Percentiles rank a stretch among this genome's conserved stretches.
phyloP scores from a whole-genome alignment of 306 rosid genomes.

The Gleditsia sinensis region DNA sequence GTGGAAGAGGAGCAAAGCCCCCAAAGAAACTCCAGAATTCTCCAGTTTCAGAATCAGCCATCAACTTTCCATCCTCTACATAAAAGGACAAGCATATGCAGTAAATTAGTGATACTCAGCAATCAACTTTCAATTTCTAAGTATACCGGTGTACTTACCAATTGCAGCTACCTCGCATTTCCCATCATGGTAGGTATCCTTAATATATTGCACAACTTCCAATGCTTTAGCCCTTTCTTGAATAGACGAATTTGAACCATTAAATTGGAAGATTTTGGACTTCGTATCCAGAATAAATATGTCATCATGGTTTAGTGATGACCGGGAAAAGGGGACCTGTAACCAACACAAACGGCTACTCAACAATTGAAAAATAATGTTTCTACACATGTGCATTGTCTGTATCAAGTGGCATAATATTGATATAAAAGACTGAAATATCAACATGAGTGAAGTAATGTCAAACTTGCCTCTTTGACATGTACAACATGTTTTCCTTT shows the following conservation, averaged over 20 bases:
- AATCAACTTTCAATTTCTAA: constrained; percentile 23
- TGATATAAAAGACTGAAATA: constrained; percentile 25
- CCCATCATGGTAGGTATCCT: constrained; percentile 88
- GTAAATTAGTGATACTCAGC: constrained; percentile 31
- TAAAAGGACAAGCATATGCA: constrained; percentile 23
- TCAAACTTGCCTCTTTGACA: constrained; percentile 83
- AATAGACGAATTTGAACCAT: constrained; percentile 88
- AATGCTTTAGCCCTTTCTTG: constrained; percentile 97
- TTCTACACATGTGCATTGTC: background rate
- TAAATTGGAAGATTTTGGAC: constrained; percentile 86
- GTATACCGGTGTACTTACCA: constrained; percentile 61
- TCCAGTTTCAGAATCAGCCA: constrained; percentile 95
- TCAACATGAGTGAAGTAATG: constrained; percentile 28
- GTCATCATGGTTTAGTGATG: constrained; percentile 90
- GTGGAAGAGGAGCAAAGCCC: constrained; percentile 96
- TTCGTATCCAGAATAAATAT: constrained; percentile 84
- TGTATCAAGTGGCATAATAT: background rate
- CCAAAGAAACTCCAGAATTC: constrained; percentile 97
- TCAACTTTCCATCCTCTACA: constrained; percentile 91
- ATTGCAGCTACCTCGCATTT: constrained; percentile 92
- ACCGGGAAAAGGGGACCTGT: constrained; percentile 83
- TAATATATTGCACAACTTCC: constrained; percentile 89
- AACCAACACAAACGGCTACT: constrained; percentile 34
- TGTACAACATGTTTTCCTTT: constrained; percentile 93
- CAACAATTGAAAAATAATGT: constrained; percentile 23